Percentiles rank a stretch among this genome's conserved stretches.
Conservation (phyloP, 164 flowering plant genomes). For the Sextonia rubra region DNA sequence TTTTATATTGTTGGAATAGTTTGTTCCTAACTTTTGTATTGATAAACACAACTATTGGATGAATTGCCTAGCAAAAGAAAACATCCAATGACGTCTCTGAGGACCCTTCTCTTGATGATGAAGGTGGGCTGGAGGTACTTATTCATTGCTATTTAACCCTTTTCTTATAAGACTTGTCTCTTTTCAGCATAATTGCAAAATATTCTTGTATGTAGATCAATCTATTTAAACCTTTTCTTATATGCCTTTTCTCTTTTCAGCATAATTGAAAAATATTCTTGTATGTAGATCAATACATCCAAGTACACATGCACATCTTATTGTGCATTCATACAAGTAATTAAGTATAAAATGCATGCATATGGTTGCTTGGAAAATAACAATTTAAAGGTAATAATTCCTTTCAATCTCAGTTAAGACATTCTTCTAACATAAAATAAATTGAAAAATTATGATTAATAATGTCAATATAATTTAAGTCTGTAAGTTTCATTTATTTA, state of each 20-base stretch:
- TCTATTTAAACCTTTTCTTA: not conserved
- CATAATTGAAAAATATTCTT: not conserved
- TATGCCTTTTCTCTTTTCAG: not conserved
- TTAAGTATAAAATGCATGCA: not conserved
- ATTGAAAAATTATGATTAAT: not conserved
- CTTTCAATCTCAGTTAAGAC: not conserved
- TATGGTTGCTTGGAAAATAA: not conserved
- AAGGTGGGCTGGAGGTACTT: constrained; percentile 45
- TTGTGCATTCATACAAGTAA: not conserved
- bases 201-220: not conserved
- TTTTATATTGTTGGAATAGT: not conserved
- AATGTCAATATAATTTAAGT: not conserved
- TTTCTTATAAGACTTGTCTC: not conserved
- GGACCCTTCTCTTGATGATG: constrained; percentile 55
- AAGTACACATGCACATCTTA: not conserved
- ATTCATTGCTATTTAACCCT: not conserved
- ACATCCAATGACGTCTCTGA: constrained; percentile 40
- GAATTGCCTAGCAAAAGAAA: constrained; percentile 73
- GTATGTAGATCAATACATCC: not conserved
- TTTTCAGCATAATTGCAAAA: not conserved
- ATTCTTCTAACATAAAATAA: not conserved
- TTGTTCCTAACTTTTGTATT: not conserved
- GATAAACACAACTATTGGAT: constrained; percentile 62
- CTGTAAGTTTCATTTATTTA: too few species aligned
- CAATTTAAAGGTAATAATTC: too few species aligned